Evolutionary conservation across 2,329 filamentous ascomycete species (phyloP).

Genomic region (Myriosclerotinia scirpicola): DNA sequence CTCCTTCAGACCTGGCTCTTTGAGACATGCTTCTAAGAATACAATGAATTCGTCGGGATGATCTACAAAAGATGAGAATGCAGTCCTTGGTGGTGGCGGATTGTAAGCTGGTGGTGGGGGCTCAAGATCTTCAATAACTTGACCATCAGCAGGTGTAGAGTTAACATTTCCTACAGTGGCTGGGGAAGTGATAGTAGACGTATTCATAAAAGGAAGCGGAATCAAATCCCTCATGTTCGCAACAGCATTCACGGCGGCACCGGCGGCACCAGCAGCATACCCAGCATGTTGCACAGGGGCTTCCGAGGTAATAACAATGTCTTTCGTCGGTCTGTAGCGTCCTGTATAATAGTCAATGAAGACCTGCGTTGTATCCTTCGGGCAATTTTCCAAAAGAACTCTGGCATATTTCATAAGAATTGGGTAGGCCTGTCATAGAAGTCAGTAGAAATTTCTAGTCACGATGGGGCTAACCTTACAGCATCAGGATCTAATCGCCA

Average conservation of each 20-base stretch:
- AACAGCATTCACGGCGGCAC: constrained; percentile 69
- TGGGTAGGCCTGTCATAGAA: constrained; percentile 64
- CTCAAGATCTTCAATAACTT: constrained; percentile 51
- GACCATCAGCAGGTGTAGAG: constrained; percentile 53
- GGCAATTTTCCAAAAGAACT: constrained; percentile 83
- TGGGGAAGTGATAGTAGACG: constrained; percentile 56
- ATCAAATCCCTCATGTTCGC: constrained; percentile 84
- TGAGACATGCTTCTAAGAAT: constrained; percentile 86
- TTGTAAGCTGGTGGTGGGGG: constrained; percentile 60
- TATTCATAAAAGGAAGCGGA: constrained; percentile 81
- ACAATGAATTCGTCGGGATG: constrained; percentile 88
- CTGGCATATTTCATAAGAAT: constrained; percentile 95
- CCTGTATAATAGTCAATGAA: constrained; percentile 97
- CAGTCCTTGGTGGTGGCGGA: constrained; percentile 78
- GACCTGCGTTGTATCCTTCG: constrained; percentile 75
- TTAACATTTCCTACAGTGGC: constrained; percentile 51
- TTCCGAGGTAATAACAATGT: constrained; percentile 44
- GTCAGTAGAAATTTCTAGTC: constrained; percentile 21
- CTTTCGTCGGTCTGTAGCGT: constrained; percentile 71
- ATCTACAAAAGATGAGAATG: constrained; percentile 96
- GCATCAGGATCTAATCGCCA: constrained; percentile 79
- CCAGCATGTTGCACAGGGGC: constrained; percentile 31
- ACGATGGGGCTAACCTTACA: constrained; percentile 49
- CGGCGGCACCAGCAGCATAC: constrained; percentile 50
- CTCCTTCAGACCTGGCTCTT: constrained; percentile 67